Evolutionary conservation across 805 yeast species (phyloP).

Genomic region (Yamadazyma phyllophila): DNA sequence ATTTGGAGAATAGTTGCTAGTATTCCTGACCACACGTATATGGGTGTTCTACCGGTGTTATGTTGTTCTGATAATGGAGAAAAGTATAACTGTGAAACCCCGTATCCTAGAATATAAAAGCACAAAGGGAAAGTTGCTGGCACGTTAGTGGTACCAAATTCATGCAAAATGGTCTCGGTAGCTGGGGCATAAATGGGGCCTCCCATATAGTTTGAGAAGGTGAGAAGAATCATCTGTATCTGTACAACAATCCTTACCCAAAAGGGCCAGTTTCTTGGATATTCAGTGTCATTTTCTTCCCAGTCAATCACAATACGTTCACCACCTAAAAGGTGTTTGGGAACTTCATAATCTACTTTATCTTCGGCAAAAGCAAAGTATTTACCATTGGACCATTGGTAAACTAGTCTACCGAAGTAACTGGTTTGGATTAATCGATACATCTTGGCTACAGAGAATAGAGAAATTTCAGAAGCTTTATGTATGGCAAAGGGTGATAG

Average conservation of each 20-base stretch:
- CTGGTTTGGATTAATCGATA: not conserved
- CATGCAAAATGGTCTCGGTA: slow-evolving; percentile 38
- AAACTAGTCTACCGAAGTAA: slow-evolving; percentile 25
- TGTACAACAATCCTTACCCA: slow-evolving; percentile 23
- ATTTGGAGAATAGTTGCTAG: slow-evolving; percentile 52
- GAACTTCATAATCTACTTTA: slow-evolving; percentile 24
- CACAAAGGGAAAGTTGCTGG: slow-evolving; percentile 52
- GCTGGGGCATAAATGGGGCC: slow-evolving; percentile 58
- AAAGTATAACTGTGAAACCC: slow-evolving; percentile 56
- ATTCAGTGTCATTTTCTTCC: slow-evolving; percentile 50
- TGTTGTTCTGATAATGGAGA: slow-evolving; percentile 61
- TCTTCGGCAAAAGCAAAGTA: slow-evolving; percentile 27
- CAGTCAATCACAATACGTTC: slow-evolving; percentile 18
- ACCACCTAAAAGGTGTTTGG: slow-evolving; percentile 23
- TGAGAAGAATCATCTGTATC: slow-evolving; percentile 17
- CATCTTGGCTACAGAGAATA: not conserved
- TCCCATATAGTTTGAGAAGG: slow-evolving; percentile 44
- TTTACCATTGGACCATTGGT: slow-evolving; percentile 26
- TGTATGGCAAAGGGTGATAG: no score
- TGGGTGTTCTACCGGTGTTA: slow-evolving; percentile 49
- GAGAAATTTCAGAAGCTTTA: not conserved
- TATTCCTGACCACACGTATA: slow-evolving; percentile 47
- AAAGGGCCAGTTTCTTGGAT: slow-evolving; percentile 57
- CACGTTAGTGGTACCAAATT: slow-evolving; percentile 44
- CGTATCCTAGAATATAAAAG: slow-evolving; percentile 58